phyloP scores from a whole-genome alignment of 495 filamentous ascomycete genomes.

The Thozetella sp. region DNA sequence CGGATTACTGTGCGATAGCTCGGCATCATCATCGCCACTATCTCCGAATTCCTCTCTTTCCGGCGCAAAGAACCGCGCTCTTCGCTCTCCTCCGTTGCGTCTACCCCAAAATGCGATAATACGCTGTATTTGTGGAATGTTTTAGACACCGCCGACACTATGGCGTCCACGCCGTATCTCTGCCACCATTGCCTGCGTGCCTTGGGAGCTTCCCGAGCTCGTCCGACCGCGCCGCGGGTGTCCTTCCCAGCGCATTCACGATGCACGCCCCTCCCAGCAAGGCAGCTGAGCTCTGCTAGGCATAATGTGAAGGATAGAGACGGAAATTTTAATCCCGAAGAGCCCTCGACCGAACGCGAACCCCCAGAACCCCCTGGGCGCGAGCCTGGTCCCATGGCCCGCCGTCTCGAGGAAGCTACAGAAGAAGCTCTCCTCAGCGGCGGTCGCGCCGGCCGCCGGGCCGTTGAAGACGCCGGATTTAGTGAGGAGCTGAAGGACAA shows the following conservation, averaged over 20 bases:
- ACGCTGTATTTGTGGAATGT: background rate
- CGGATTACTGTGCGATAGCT: background rate
- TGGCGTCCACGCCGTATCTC: background rate
- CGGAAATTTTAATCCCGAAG: too few relatives aligned
- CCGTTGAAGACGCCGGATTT: constrained; percentile 85
- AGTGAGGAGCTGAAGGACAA: constrained; percentile 78
- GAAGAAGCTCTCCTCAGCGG: constrained; percentile 76
- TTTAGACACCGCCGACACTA: too few relatives aligned
- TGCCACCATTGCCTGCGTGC: background rate
- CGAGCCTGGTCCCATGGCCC: constrained; percentile 66
- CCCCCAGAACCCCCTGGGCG: background rate
- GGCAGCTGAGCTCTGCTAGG: too few relatives aligned
- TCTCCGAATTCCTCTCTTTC: background rate
- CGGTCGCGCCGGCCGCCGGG: constrained; percentile 69
- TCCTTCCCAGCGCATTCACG: background rate
- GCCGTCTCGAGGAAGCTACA: constrained; percentile 75
- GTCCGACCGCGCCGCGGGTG: background rate
- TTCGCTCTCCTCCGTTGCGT: too few relatives aligned
- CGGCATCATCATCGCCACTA: background rate
- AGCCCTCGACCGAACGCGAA: background rate
- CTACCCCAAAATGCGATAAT: too few relatives aligned
- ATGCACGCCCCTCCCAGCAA: background rate
- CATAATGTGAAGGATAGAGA: too few relatives aligned
- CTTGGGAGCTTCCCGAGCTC: background rate
- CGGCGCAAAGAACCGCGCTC: too few relatives aligned